Evolutionary conservation across 768 basidiomycete species (phyloP).

Genomic region (Russula olivacea): DNA sequence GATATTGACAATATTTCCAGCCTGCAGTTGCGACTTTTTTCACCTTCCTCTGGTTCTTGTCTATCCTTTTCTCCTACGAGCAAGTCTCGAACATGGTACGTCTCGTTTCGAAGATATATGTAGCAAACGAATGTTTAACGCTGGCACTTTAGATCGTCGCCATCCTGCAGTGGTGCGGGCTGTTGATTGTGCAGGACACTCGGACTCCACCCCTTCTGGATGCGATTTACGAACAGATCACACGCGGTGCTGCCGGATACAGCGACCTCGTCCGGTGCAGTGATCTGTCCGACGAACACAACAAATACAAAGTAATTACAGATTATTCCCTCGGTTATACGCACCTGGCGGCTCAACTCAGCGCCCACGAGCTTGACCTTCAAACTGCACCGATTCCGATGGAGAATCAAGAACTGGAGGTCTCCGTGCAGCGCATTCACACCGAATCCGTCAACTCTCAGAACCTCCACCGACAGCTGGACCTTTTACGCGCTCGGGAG

Average conservation of each 20-base stretch:
- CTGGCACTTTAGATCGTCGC: not conserved
- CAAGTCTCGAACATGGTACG: not conserved
- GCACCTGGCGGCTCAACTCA: not conserved
- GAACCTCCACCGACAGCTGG: not conserved
- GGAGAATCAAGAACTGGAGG: not conserved
- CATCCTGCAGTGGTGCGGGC: conserved; percentile 4
- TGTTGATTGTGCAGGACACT: not conserved
- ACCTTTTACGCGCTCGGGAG: conserved; percentile 3
- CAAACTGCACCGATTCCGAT: not conserved
- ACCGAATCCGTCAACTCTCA: not conserved
- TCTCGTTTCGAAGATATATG: not conserved
- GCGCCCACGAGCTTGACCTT: not conserved
- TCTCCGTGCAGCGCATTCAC: not conserved
- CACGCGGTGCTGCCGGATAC: not conserved
- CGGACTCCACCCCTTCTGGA: conserved; percentile 1
- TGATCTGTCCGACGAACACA: not conserved
- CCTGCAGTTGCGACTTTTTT: not conserved
- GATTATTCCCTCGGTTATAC: not conserved
- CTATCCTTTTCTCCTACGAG: not conserved
- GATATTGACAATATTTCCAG: not conserved
- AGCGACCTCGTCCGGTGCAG: not conserved
- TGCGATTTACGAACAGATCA: conserved; percentile 12
- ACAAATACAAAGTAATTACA: not conserved
- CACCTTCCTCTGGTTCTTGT: not conserved
- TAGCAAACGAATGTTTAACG: not conserved